Conservation (phyloP, 2,329 filamentous ascomycete species). For the Sarocladium kiliense region DNA sequence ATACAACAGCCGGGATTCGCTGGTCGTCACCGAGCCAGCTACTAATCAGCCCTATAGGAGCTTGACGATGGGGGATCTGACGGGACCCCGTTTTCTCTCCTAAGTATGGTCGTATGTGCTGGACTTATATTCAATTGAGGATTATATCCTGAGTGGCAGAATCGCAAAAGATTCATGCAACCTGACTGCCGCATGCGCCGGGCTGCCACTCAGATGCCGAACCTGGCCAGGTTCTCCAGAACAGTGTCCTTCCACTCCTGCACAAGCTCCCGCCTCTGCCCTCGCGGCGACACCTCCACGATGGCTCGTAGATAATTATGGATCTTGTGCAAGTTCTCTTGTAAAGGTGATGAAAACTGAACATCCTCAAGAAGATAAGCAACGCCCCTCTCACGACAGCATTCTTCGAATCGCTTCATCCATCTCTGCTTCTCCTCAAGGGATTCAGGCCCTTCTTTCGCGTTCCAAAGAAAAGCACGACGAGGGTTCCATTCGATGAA, state of each 20-base stretch:
- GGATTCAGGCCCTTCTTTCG: not conserved
- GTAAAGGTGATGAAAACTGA: not conserved
- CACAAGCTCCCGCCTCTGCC: not conserved
- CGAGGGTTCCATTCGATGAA: not conserved
- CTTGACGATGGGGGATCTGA: not conserved
- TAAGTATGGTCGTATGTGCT: not conserved
- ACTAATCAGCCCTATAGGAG: not conserved
- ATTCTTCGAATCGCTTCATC: not conserved
- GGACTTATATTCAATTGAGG: not conserved
- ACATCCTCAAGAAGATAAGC: not conserved
- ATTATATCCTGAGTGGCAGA: too few relatives aligned
- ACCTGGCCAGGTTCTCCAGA: not conserved
- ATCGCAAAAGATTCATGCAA: too few relatives aligned
- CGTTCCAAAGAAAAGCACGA: constrained; percentile 1
- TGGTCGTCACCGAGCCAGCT: not conserved
- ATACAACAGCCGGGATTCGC: not conserved
- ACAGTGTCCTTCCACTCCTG: not conserved
- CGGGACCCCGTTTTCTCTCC: not conserved
- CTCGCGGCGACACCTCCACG: not conserved
- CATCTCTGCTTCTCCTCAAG: not conserved
- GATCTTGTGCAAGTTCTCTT: not conserved
- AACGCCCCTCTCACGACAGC: not conserved
- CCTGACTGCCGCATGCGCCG: too few relatives aligned
- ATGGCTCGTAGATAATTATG: constrained; percentile 5
- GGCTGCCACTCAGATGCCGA: not conserved